phyloP scores from a whole-genome alignment of 257 asterid genomes.

The Cruciata laevipes region DNA sequence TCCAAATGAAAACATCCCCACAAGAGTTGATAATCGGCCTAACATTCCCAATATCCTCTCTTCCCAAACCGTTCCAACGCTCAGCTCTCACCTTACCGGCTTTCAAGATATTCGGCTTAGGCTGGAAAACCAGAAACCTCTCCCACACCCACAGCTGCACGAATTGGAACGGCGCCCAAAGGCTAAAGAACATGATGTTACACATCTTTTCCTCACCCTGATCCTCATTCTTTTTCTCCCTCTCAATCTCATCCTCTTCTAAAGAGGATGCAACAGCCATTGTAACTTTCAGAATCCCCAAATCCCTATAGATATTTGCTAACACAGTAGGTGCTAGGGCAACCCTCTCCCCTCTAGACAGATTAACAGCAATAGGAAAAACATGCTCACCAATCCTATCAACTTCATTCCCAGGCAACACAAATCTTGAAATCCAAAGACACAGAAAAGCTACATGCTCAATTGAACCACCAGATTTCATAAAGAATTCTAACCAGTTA shows the following conservation, averaged over 20 bases:
- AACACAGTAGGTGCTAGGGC: constrained; percentile 40
- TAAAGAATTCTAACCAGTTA: constrained; percentile 27
- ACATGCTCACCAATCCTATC: constrained; percentile 18
- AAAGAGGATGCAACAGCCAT: constrained; percentile 13
- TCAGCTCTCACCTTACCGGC: constrained; percentile 19
- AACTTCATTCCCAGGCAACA: constrained; percentile 24
- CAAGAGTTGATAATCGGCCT: constrained; percentile 26
- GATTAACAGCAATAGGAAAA: constrained; percentile 25
- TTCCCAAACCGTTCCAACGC: constrained; percentile 14
- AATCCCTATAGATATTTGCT: constrained; percentile 35
- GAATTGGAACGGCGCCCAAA: constrained; percentile 28
- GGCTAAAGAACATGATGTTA: constrained; percentile 3
- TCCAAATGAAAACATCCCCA: constrained; percentile 28
- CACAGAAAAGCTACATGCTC: constrained; percentile 46
- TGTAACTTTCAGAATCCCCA: constrained; percentile 27
- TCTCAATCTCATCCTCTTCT: background rate
- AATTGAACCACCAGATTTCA: constrained; percentile 9
- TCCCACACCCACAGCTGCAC: constrained; percentile 55
- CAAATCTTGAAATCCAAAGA: constrained; percentile 38
- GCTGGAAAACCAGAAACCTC: constrained; percentile 25
- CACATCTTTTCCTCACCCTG: no score
- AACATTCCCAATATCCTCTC: constrained; percentile 21
- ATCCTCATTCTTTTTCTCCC: no score
- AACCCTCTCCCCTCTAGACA: constrained; percentile 29
- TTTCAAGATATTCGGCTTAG: constrained; percentile 19